These are phyloP conservation scores for Thielaviopsis musarum DNA, from an alignment of 2,329 filamentous ascomycete genomes.

Conservation along the genomic window DNA sequence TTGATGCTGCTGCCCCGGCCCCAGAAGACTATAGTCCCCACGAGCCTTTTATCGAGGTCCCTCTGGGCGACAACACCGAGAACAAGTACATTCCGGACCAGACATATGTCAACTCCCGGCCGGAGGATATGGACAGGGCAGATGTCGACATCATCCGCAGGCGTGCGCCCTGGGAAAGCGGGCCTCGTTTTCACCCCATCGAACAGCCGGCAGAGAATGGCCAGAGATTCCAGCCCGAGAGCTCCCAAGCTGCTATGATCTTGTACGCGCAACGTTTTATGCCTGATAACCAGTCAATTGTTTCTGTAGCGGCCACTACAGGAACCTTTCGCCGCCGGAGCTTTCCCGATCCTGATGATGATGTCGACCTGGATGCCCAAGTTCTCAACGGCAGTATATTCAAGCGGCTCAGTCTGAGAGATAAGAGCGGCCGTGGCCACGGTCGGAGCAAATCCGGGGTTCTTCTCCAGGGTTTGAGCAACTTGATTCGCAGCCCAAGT, in stretches of 20 bases:
- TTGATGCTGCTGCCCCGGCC: neutral
- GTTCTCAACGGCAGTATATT: slow-evolving; percentile 44
- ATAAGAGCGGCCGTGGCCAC: slow-evolving; percentile 21
- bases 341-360: slow-evolving; percentile 30
- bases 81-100: slow-evolving; percentile 33
- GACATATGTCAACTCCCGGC: slow-evolving; percentile 29
- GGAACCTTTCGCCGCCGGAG: slow-evolving; percentile 47
- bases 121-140: slow-evolving; percentile 25
- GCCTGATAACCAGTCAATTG: slow-evolving; percentile 38
- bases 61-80: slow-evolving; percentile 29
- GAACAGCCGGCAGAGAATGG: slow-evolving; percentile 15
- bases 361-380: slow-evolving; percentile 35
- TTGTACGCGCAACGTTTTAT: slow-evolving; percentile 32
- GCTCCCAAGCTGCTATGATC: slow-evolving; percentile 36
- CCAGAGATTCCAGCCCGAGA: slow-evolving; percentile 15
- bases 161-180: slow-evolving; percentile 29
- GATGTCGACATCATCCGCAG: slow-evolving; percentile 33
- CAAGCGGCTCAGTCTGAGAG: slow-evolving; percentile 38
- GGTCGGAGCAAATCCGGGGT: slow-evolving; percentile 21
- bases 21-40: neutral
- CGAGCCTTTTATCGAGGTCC: slow-evolving; percentile 18
- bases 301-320: slow-evolving; percentile 51
- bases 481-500: slow-evolving; percentile 34
- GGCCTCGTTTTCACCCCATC: slow-evolving; percentile 31
- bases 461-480: slow-evolving; percentile 31